Evolutionary conservation across 805 yeast species (phyloP), one percentile per base, ranked within the genome.

Genomic region (Candida jianshihensis): DNA sequence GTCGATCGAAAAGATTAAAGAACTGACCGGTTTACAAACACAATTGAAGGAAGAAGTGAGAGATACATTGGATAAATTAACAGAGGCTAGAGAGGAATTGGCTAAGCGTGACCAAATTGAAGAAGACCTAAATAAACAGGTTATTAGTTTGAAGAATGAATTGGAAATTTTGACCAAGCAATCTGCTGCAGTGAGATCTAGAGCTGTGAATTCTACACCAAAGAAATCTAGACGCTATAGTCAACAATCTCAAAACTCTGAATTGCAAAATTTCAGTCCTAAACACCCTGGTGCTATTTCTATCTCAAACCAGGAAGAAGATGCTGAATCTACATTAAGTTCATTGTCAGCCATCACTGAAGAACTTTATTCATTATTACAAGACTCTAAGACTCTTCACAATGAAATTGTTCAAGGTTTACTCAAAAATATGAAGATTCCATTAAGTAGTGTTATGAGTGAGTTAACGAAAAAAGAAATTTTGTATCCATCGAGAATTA

Each of bases 401-500:
- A 71, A 75, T 41, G 97, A 90, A 60, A 83, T 87, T 34, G 81
- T 88, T 21, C 89, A 82, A 48, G 95, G 95, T 6, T 67, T 92
- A 42, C 68, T 92, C 54, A 82, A 78, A 65, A 89, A 87, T 10
- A 70, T 90, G 59, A 83, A 78, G 60, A 77, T 89, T 36, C 97
- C 97, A 31, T 76, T 80, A 26, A 81, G 95, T 17, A 83, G 87
- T 41, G 86, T 83, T 33, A 88, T 92, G 30, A 81, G 86, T 32
- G 86, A 80, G 51, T 67, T 87, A 45, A 78, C 89, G 13, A 75
- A 86, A 55, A 87, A 88, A 54, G 97, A 92, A 57, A 95, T 90
- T 10, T 68, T 92, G 37, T 92, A 88, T 78, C 98, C 98, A 19
- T 92, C 97, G 2, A 78, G 96, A 68, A 86, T 92, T 46, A 78